phyloP scores from a whole-genome alignment of 805 yeast species.

The Candida xyloterini region DNA sequence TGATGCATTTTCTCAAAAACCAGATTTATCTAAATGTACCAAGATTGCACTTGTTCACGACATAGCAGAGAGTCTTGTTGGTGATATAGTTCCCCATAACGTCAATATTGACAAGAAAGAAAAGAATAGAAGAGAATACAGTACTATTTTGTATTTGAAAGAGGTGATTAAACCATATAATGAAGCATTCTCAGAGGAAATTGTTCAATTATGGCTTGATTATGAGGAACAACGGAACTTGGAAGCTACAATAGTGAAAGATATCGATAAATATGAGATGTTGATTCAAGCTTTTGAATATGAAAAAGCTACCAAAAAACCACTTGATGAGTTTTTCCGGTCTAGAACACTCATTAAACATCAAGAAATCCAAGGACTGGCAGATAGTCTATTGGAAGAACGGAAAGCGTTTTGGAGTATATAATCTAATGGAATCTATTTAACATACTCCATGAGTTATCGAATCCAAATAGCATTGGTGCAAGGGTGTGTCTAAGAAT shows the following conservation, averaged over 20 bases:
- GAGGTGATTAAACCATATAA: conserved; percentile 65
- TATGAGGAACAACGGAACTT: conserved; percentile 79
- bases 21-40: conserved; percentile 65
- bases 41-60: conserved; percentile 90
- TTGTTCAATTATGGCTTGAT: conserved; percentile 76
- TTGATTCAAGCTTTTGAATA: conserved; percentile 80
- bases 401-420: conserved; percentile 41
- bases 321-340: conserved; percentile 65
- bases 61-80: conserved; percentile 90
- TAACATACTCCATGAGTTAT: conserved; percentile 54
- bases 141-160: conserved; percentile 65
- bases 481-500: conserved; percentile 80
- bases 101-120: conserved; percentile 63
- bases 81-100: conserved; percentile 89
- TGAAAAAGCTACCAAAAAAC: conserved; percentile 62
- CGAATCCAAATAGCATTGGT: conserved; percentile 82
- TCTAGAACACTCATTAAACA: conserved; percentile 66
- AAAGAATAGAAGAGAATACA: conserved; percentile 78
- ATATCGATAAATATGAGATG: conserved; percentile 89
- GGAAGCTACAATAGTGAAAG: conserved; percentile 90
- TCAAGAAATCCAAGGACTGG: conserved; percentile 64
- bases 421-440: conserved; percentile 24
- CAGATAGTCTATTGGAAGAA: conserved; percentile 52
- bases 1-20: conserved; percentile 21
- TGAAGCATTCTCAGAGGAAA: conserved; percentile 55